phyloP scores from a whole-genome alignment of 2,329 filamentous ascomycete genomes.

The Diplodia seriata region DNA sequence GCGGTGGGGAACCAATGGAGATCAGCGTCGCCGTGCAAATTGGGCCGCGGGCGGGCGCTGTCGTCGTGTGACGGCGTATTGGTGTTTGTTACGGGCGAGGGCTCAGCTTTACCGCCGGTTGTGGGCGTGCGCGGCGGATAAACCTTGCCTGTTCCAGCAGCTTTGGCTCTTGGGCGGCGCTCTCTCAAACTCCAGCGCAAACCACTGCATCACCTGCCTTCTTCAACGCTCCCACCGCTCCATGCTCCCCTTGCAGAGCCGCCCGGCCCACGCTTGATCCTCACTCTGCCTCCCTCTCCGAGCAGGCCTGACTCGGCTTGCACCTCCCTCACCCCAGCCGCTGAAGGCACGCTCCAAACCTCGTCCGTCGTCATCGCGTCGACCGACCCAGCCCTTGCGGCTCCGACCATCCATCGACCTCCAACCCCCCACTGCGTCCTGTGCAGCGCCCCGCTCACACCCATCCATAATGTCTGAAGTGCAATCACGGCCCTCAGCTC shows the following conservation, averaged over 20 bases:
- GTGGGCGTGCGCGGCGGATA: constrained; percentile 1
- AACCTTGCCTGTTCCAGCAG: constrained; percentile 15
- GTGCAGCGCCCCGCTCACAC: constrained; percentile 36
- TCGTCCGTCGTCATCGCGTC: constrained; percentile 31
- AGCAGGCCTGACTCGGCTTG: constrained; percentile 22
- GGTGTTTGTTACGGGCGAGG: constrained; percentile 7
- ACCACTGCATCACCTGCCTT: constrained; percentile 22
- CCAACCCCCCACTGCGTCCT: constrained; percentile 39
- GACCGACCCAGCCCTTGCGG: constrained; percentile 37
- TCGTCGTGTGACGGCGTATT: constrained; percentile 6
- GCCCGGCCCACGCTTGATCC: constrained; percentile 28
- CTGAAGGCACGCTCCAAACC: constrained; percentile 20
- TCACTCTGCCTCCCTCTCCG: constrained; percentile 19
- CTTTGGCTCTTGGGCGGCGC: constrained; percentile 19
- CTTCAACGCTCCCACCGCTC: constrained; percentile 19
- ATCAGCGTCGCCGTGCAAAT: neutral
- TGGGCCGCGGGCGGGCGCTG: neutral
- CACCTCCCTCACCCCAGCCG: constrained; percentile 10
- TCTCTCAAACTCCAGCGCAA: constrained; percentile 28
- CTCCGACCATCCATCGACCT: constrained; percentile 44
- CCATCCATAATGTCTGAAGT: constrained; percentile 84
- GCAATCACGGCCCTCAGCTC: constrained; percentile 81
- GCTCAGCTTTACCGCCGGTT: constrained; percentile 9
- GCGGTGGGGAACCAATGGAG: constrained; percentile 4
- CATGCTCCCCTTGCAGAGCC: constrained; percentile 25